A percentile compares a stretch with the other conserved stretches of the same genome.
phyloP scores from a whole-genome alignment of 192 early-diverging fungal genomes.

The Backusella sp. region DNA sequence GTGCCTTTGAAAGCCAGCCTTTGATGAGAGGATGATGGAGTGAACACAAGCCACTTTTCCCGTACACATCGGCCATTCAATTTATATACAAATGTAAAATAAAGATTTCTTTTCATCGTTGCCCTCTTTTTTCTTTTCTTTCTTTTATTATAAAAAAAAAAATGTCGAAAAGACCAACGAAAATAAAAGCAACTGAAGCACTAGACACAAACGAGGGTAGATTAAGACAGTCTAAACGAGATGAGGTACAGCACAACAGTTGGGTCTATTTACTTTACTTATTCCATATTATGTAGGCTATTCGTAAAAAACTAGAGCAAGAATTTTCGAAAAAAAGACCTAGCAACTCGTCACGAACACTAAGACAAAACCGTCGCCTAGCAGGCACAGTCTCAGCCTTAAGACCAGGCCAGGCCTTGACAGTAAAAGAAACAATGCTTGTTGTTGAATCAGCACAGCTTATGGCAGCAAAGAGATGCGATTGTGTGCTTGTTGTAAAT shows the following conservation, averaged over 20 bases:
- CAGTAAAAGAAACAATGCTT: slow-evolving; percentile 72
- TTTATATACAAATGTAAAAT: too few species aligned
- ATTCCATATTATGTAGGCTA: slow-evolving; percentile 38
- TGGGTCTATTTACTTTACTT: neutral
- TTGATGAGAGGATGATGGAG: too few species aligned
- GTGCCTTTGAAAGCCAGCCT: too few species aligned
- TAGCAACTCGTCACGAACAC: slow-evolving; percentile 21
- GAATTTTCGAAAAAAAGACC: slow-evolving; percentile 64
- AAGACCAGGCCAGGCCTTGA: slow-evolving; percentile 82
- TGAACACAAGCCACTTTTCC: too few species aligned
- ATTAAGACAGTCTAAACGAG: slow-evolving; percentile 9
- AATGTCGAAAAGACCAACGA: slow-evolving; percentile 3
- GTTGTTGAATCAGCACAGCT: slow-evolving; percentile 85
- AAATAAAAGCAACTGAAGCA: slow-evolving; percentile 4
- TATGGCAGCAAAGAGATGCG: slow-evolving; percentile 97
- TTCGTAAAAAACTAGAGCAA: slow-evolving; percentile 72
- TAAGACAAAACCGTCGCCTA: slow-evolving; percentile 35
- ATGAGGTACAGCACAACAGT: neutral
- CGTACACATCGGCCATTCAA: too few species aligned
- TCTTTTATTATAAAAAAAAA: neutral
- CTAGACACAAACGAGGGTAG: slow-evolving; percentile 8
- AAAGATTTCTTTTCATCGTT: too few species aligned
- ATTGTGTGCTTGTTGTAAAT: slow-evolving; percentile 95
- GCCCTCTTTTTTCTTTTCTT: neutral
- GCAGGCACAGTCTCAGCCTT: slow-evolving; percentile 90